phyloP scores from a whole-genome alignment of 169 alveolate genomes.

The Cryptosporidium xiaoi region DNA sequence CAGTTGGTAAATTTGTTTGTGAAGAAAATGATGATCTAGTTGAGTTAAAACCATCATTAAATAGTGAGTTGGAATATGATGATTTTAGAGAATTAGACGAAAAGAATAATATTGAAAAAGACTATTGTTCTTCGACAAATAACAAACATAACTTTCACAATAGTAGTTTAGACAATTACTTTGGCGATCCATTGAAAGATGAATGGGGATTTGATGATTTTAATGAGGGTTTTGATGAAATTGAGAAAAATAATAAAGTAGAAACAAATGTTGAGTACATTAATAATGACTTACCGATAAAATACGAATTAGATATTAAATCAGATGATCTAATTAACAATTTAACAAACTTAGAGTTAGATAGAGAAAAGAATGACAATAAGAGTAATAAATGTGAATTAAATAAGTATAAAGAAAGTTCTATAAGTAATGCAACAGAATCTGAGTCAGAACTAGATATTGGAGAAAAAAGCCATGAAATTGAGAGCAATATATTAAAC shows the following conservation, averaged over 20 bases:
- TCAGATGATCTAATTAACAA: too few species aligned
- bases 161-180: too few species aligned
- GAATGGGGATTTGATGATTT: slow-evolving; percentile 8
- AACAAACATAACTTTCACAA: too few species aligned
- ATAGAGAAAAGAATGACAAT: neutral
- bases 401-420: neutral
- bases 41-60: neutral
- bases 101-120: neutral
- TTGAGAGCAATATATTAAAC: neutral
- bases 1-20: neutral
- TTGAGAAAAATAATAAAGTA: neutral
- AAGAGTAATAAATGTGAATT: neutral
- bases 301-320: too few species aligned
- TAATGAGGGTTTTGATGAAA: neutral
- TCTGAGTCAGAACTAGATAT: neutral
- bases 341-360: too few species aligned
- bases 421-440: neutral
- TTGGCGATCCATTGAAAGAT: neutral
- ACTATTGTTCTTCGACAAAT: neutral
- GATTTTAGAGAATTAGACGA: neutral
- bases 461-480: neutral
- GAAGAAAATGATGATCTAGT: neutral
- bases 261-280: too few species aligned
- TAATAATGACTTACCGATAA: too few species aligned
- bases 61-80: slow-evolving; percentile 7